These are phyloP conservation scores for Acanthamoeba castellanii DNA, from an alignment of 208 protist species.

Conservation along the genomic window DNA sequence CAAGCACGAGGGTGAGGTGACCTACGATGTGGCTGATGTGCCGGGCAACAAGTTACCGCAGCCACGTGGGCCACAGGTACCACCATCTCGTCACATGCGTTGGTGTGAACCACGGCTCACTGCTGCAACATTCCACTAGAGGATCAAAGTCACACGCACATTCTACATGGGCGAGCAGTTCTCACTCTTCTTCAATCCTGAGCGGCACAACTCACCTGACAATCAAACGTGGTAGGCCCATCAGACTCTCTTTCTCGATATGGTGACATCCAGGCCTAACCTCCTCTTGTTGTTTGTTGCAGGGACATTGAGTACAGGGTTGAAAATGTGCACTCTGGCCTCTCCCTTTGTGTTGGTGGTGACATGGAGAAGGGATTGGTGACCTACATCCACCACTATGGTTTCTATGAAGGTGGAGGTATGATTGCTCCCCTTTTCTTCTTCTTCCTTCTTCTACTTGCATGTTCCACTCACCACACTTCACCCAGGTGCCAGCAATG, in stretches of 20 bases:
- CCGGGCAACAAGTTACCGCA: background rate
- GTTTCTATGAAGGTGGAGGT: conserved; percentile 66
- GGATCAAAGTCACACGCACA: conserved; percentile 9
- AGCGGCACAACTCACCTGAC: background rate
- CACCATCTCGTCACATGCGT: no score
- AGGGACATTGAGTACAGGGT: conserved; percentile 46
- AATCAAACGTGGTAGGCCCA: conserved; percentile 17
- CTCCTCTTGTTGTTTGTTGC: no score
- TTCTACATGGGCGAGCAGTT: conserved; percentile 63
- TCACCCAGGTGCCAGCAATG: background rate
- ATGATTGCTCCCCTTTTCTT: background rate
- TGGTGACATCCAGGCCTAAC: background rate
- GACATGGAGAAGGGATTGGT: background rate
- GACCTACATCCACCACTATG: conserved; percentile 44
- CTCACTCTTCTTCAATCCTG: conserved; percentile 69
- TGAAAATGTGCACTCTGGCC: background rate
- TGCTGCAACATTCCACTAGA: background rate
- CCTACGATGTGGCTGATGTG: background rate
- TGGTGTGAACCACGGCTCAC: background rate
- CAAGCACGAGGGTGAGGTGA: conserved; percentile 20
- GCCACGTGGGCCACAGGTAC: background rate
- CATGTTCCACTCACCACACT: background rate
- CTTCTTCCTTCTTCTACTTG: background rate
- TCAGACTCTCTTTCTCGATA: background rate
- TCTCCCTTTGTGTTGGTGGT: conserved; percentile 39